These are phyloP conservation scores for Lentinula aciculospora DNA, from an alignment of 768 basidiomycete species.

Conservation along the genomic window DNA sequence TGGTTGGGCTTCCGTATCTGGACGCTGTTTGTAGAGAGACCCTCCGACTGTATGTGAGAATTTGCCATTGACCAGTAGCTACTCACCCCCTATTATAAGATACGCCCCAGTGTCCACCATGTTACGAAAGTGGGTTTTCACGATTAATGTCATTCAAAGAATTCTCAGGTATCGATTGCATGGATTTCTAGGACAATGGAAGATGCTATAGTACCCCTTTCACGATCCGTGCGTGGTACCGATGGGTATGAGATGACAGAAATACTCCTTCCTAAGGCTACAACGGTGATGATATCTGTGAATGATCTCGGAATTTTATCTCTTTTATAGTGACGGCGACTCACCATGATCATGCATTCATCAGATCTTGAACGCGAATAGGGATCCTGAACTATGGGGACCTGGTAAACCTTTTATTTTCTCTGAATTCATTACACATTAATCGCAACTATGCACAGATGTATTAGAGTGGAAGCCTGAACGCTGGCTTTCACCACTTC, in stretches of 20 bases:
- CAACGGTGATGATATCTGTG: slow-evolving; percentile 16
- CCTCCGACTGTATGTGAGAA: slow-evolving; percentile 25
- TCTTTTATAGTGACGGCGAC: neutral
- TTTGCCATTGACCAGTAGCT: neutral
- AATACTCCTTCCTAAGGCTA: slow-evolving; percentile 21
- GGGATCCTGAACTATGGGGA: slow-evolving; percentile 33
- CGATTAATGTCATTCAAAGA: neutral
- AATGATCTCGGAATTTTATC: no score
- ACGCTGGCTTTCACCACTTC: slow-evolving; percentile 35
- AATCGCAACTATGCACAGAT: slow-evolving; percentile 16
- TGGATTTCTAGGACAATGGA: slow-evolving; percentile 14
- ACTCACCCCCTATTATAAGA: slow-evolving; percentile 3
- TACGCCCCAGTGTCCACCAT: slow-evolving; percentile 20
- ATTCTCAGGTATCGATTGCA: neutral
- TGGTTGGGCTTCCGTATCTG: slow-evolving; percentile 30
- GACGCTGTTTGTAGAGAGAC: slow-evolving; percentile 37
- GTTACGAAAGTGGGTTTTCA: slow-evolving; percentile 18
- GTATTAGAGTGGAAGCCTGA: slow-evolving; percentile 41
- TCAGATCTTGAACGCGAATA: slow-evolving; percentile 27
- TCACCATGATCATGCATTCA: neutral
- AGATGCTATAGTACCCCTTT: slow-evolving; percentile 28
- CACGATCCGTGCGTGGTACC: slow-evolving; percentile 21
- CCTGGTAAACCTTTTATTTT: neutral
- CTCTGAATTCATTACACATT: no score
- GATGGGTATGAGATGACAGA: slow-evolving; percentile 21